phyloP scores from a whole-genome alignment of 2,329 filamentous ascomycete genomes.

The Pseudonectria foliicola region DNA sequence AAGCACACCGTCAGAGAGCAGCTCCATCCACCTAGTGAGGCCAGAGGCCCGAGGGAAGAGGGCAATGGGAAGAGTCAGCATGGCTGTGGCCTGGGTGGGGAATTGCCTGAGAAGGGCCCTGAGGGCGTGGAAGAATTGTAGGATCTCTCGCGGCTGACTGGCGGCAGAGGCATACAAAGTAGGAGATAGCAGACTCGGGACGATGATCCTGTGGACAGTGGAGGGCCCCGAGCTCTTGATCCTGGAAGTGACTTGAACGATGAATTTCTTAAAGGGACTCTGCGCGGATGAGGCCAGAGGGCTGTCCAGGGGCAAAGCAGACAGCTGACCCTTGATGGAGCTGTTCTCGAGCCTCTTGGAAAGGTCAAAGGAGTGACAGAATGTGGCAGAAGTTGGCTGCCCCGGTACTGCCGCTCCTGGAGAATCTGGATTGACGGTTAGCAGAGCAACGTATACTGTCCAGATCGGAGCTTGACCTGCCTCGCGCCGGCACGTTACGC shows the following conservation, averaged over 20 bases:
- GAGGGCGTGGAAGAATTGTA: conserved; percentile 76
- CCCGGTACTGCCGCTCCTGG: conserved; percentile 13
- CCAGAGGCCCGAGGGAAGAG: conserved; percentile 71
- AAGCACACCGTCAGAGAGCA: conserved; percentile 76
- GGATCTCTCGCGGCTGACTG: conserved; percentile 62
- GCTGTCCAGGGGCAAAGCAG: conserved; percentile 40
- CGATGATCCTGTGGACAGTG: conserved; percentile 69
- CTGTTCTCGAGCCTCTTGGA: conserved; percentile 51
- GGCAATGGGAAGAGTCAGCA: conserved; percentile 72
- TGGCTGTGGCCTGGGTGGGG: conserved; percentile 56
- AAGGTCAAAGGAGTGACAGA: conserved; percentile 69
- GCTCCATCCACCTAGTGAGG: conserved; percentile 78
- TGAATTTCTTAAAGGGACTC: conserved; percentile 50
- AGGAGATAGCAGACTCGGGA: conserved; percentile 85
- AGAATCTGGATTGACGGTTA: conserved; percentile 9
- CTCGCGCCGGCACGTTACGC: conserved; percentile 56
- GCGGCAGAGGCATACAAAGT: conserved; percentile 66
- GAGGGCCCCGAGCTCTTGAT: conserved; percentile 51
- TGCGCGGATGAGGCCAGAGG: conserved; percentile 15
- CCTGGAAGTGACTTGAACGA: conserved; percentile 49
- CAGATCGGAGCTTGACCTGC: conserved; percentile 36
- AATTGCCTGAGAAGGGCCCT: conserved; percentile 67
- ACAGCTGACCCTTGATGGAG: conserved; percentile 43
- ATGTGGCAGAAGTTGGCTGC: conserved; percentile 31
- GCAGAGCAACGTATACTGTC: background rate